phyloP scores from a whole-genome alignment of 2,329 filamentous ascomycete species.

The Coniochaeta pulveracea region DNA sequence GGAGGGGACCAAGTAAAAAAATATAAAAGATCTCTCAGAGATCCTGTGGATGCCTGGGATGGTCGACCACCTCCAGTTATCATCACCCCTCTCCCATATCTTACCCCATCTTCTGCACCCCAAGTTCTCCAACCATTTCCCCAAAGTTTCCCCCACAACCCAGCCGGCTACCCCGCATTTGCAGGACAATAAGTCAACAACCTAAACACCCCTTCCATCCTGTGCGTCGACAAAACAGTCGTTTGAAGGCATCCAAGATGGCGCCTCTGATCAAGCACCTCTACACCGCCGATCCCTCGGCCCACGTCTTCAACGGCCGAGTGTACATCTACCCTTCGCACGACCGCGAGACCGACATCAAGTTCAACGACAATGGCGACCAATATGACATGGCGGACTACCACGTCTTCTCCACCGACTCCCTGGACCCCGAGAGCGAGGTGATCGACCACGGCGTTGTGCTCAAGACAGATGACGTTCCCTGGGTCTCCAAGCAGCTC shows the following conservation, averaged over 20 bases:
- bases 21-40: no score
- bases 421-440: constrained; percentile 36
- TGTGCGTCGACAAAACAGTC: no score
- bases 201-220: constrained; percentile 9
- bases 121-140: background rate
- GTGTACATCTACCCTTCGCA: constrained; percentile 76
- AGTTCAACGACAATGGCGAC: constrained; percentile 75
- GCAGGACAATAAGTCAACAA: background rate
- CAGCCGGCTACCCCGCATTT: background rate
- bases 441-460: constrained; percentile 66
- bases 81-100: background rate
- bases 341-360: constrained; percentile 63
- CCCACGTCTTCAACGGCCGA: constrained; percentile 65
- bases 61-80: no score
- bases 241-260: constrained; percentile 23
- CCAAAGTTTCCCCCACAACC: background rate
- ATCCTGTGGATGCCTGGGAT: no score
- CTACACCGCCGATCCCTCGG: constrained; percentile 72
- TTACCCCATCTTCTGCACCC: background rate
- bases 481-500: constrained; percentile 69
- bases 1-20: no score
- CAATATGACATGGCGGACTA: constrained; percentile 81
- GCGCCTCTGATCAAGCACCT: constrained; percentile 59
- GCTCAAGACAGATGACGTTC: constrained; percentile 53
- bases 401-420: constrained; percentile 56